These are phyloP conservation scores for Didymellaceae sp. DNA, from an alignment of 2,329 filamentous ascomycete species.

Conservation along the genomic window DNA sequence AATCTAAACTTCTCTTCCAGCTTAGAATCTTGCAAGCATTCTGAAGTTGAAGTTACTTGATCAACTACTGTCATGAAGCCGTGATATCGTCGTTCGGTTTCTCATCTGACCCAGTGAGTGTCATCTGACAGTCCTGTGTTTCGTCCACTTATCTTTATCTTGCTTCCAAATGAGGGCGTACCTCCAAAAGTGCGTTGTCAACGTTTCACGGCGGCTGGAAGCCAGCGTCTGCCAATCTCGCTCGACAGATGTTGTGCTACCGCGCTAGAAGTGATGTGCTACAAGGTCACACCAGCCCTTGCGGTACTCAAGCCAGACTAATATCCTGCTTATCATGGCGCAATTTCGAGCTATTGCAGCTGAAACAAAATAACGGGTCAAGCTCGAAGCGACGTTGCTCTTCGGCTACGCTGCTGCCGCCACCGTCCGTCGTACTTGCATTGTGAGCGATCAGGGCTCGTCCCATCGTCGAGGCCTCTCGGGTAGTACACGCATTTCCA, in stretches of 20 bases:
- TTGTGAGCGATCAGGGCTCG: background rate
- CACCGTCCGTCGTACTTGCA: background rate
- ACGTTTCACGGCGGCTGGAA: slow-evolving; percentile 27
- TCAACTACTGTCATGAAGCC: background rate
- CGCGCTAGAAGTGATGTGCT: slow-evolving; percentile 19
- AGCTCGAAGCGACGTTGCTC: slow-evolving; percentile 1
- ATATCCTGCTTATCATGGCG: background rate
- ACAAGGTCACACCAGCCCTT: slow-evolving; percentile 24
- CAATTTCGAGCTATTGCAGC: slow-evolving; percentile 5
- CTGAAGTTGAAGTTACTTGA: background rate
- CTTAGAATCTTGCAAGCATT: background rate
- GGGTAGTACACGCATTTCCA: slow-evolving; percentile 19
- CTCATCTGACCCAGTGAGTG: background rate
- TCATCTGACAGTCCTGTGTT: slow-evolving; percentile 16
- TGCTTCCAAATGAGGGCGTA: slow-evolving; percentile 5
- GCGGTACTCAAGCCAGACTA: background rate
- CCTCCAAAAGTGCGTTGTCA: slow-evolving; percentile 29
- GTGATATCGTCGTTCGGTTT: background rate
- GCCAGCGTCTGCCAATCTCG: slow-evolving; percentile 21
- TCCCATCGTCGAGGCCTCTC: background rate
- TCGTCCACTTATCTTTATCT: slow-evolving; percentile 2
- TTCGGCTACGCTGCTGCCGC: slow-evolving; percentile 4
- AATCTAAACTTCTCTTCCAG: background rate
- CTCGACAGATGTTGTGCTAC: slow-evolving; percentile 30
- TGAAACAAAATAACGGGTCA: slow-evolving; percentile 8